Evolutionary conservation across 257 asterid genomes (phyloP).

Genomic region (Petunia secreta): DNA sequence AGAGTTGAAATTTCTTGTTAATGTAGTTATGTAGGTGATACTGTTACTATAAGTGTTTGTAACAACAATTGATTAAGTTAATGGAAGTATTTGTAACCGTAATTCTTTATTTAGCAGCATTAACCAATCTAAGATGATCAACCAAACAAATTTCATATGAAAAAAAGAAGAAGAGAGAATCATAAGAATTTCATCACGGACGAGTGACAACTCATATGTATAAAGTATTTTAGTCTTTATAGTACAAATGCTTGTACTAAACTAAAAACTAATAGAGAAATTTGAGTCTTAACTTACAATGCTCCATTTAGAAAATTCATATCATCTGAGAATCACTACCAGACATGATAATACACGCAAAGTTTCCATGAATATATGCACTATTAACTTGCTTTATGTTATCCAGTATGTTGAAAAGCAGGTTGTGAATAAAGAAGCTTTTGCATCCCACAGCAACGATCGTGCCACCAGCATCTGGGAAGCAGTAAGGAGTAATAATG

Average conservation of each 20-base stretch:
- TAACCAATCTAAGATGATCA: neutral
- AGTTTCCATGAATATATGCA: neutral
- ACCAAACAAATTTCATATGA: too few relatives aligned
- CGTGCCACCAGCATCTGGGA: conserved; percentile 70
- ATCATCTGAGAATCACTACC: neutral
- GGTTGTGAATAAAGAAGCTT: conserved; percentile 61
- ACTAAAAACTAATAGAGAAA: neutral
- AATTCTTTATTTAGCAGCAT: neutral
- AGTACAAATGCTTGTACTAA: neutral
- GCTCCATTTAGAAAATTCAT: neutral
- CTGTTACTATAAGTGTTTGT: neutral
- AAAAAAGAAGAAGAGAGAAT: too few relatives aligned
- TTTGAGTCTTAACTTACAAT: neutral
- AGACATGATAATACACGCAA: neutral
- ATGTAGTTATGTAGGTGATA: neutral
- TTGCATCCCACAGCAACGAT: conserved; percentile 35
- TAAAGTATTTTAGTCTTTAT: neutral
- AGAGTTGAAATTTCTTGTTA: neutral
- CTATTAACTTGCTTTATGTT: conserved; percentile 26
- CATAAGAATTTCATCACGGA: too few relatives aligned
- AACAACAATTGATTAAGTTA: neutral
- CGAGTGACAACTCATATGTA: too few relatives aligned
- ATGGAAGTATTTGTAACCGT: neutral
- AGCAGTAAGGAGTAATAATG: conserved; percentile 75
- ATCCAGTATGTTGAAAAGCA: conserved; percentile 81